Evolutionary conservation across 495 filamentous ascomycete genomes (phyloP).

Genomic region (Penicillium lividum): DNA sequence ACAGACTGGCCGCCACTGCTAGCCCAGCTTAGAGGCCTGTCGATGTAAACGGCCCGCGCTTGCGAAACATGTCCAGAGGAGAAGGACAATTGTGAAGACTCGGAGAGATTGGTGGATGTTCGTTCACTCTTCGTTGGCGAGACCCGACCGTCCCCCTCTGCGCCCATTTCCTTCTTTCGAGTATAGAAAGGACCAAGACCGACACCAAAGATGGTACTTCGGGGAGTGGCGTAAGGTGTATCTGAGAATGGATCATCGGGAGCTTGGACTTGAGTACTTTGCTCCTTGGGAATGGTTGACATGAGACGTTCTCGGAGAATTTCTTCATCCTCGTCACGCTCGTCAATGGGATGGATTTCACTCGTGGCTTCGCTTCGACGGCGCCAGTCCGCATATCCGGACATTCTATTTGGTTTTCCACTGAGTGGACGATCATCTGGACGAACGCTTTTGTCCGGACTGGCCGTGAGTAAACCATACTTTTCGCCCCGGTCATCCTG

Average conservation of each 20-base stretch:
- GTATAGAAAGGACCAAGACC: slow-evolving; percentile 32
- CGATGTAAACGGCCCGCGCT: slow-evolving; percentile 18
- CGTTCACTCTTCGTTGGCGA: slow-evolving; percentile 56
- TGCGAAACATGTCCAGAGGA: slow-evolving; percentile 25
- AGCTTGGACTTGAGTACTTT: slow-evolving; percentile 16
- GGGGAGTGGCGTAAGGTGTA: slow-evolving; percentile 30
- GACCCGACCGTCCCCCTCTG: slow-evolving; percentile 25
- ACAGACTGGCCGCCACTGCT: slow-evolving; percentile 31
- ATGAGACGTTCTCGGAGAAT: slow-evolving; percentile 28
- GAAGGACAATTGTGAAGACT: slow-evolving; percentile 43
- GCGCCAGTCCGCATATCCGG: slow-evolving; percentile 46
- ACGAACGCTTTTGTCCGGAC: slow-evolving; percentile 52
- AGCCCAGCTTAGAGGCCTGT: slow-evolving; percentile 25
- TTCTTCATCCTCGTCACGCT: slow-evolving; percentile 66
- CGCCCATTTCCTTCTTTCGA: slow-evolving; percentile 24
- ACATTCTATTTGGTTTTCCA: slow-evolving; percentile 27
- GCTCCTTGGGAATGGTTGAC: slow-evolving; percentile 22
- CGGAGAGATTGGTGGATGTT: slow-evolving; percentile 58
- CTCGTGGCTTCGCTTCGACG: slow-evolving; percentile 49
- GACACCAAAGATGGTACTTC: slow-evolving; percentile 32
- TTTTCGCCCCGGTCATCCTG: slow-evolving; percentile 46
- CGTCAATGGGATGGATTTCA: slow-evolving; percentile 66
- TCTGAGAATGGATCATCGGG: slow-evolving; percentile 33
- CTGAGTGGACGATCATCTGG: slow-evolving; percentile 12
- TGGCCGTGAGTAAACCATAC: slow-evolving; percentile 57